These are phyloP conservation scores for Leptodermis oblonga DNA, from an alignment of 257 asterid genomes.

Conservation along the genomic window DNA sequence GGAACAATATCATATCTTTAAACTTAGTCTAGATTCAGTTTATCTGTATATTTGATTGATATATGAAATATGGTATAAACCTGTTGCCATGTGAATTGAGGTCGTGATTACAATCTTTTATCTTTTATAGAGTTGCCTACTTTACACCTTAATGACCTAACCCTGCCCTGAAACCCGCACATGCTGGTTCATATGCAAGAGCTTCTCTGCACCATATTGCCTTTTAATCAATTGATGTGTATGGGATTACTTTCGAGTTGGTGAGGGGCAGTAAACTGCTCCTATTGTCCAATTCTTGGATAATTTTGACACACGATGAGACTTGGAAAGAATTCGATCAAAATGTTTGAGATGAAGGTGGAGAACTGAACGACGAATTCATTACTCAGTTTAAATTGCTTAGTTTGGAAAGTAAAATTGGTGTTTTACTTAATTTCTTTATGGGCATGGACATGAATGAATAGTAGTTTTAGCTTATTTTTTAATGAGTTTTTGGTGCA, in stretches of 20 bases:
- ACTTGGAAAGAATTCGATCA: neutral
- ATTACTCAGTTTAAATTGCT: neutral
- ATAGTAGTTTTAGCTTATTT: neutral
- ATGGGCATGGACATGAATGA: constrained; percentile 3
- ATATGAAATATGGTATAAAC: neutral
- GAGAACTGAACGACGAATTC: neutral
- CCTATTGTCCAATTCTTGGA: too few species aligned
- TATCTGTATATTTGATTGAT: neutral
- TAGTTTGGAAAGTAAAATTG: neutral
- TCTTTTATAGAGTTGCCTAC: too few species aligned
- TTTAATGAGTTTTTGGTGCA: neutral
- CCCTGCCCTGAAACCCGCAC: too few species aligned
- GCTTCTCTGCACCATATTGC: too few species aligned
- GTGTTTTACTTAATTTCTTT: neutral
- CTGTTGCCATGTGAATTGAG: neutral
- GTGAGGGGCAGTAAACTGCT: too few species aligned
- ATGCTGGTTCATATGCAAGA: too few species aligned
- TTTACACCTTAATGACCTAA: too few species aligned
- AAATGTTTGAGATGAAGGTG: neutral
- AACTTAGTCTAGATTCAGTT: neutral
- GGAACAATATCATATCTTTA: neutral
- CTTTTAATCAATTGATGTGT: neutral
- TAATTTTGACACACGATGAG: too few species aligned
- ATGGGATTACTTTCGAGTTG: neutral
- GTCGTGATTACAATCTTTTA: too few species aligned